Evolutionary conservation across 305 asterid species (phyloP).

Genomic region (Euphrasia arctica): DNA sequence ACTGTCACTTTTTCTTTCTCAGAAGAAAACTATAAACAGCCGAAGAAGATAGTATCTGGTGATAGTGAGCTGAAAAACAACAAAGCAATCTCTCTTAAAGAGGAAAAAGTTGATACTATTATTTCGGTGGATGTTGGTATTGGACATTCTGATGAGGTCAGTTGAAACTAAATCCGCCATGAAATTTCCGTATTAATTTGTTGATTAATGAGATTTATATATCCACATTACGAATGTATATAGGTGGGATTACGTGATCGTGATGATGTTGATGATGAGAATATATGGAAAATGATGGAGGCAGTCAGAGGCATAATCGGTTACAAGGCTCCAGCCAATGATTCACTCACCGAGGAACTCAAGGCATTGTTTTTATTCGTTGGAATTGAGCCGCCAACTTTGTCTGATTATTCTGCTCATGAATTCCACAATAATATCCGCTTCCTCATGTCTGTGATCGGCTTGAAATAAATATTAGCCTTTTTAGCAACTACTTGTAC

Average conservation of each 20-base stretch:
- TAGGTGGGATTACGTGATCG: not conserved
- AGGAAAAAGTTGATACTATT: too few relatives aligned
- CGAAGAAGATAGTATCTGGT: not conserved
- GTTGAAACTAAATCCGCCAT: too few relatives aligned
- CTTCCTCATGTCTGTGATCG: constrained; percentile 66
- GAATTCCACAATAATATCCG: constrained; percentile 48
- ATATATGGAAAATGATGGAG: constrained; percentile 62
- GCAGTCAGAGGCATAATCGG: constrained; percentile 63
- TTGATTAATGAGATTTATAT: not conserved
- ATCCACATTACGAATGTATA: not conserved
- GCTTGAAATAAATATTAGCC: not conserved
- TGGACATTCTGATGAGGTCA: too few relatives aligned
- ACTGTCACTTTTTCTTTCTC: not conserved
- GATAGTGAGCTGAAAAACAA: not conserved
- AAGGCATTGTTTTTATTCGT: constrained; percentile 65
- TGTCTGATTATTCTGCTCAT: constrained; percentile 15
- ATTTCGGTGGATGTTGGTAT: too few relatives aligned
- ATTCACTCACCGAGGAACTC: constrained; percentile 49
- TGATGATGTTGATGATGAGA: constrained; percentile 47
- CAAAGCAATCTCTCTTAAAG: too few relatives aligned
- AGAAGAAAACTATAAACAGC: not conserved
- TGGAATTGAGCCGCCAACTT: constrained; percentile 72
- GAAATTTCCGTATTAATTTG: too few relatives aligned
- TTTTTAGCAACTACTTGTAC: not conserved
- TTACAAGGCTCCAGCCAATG: constrained; percentile 37